A percentile compares a stretch with the other conserved stretches of the same genome.
Conservation (phyloP, 1,284 basidiomycete species). For the Wolfiporia cocos region DNA sequence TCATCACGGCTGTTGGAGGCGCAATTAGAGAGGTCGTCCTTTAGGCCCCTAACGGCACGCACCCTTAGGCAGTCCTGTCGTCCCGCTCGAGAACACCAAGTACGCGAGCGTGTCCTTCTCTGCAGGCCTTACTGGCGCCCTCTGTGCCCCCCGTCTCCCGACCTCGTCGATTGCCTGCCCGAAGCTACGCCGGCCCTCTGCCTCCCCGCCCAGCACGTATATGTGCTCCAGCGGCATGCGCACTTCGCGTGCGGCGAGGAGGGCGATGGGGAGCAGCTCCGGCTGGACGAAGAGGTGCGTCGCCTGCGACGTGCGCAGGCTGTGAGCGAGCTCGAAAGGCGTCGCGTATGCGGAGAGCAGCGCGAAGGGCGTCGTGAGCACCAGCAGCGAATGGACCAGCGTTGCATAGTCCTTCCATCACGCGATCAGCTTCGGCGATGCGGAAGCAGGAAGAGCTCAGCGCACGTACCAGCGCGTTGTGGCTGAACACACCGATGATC, state of each 20-base stretch:
- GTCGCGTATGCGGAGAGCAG: constrained; percentile 63
- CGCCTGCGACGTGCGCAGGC: constrained; percentile 43
- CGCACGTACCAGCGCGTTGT: constrained; percentile 56
- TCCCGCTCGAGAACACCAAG: constrained; percentile 73
- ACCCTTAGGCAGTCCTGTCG: constrained; percentile 75
- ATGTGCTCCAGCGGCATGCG: constrained; percentile 48
- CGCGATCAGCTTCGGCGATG: background rate
- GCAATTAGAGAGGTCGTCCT: no score
- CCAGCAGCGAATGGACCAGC: constrained; percentile 49
- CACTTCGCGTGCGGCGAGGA: constrained; percentile 42
- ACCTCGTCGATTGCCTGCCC: constrained; percentile 38
- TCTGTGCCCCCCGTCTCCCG: constrained; percentile 31
- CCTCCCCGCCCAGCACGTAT: constrained; percentile 43
- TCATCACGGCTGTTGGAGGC: constrained; percentile 56
- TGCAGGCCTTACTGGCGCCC: constrained; percentile 39
- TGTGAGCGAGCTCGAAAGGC: constrained; percentile 57
- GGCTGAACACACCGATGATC: constrained; percentile 62
- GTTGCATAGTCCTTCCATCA: constrained; percentile 52
- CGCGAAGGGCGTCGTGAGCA: constrained; percentile 53
- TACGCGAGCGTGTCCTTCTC: constrained; percentile 59
- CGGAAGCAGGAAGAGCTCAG: background rate
- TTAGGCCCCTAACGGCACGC: constrained; percentile 1
- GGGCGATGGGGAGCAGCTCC: constrained; percentile 40
- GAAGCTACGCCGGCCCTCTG: constrained; percentile 36
- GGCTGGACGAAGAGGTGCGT: constrained; percentile 61